Percentiles rank a stretch among this genome's conserved stretches.
phyloP scores from a whole-genome alignment of 2,329 filamentous ascomycete genomes.

The Aspergillus intermedius region DNA sequence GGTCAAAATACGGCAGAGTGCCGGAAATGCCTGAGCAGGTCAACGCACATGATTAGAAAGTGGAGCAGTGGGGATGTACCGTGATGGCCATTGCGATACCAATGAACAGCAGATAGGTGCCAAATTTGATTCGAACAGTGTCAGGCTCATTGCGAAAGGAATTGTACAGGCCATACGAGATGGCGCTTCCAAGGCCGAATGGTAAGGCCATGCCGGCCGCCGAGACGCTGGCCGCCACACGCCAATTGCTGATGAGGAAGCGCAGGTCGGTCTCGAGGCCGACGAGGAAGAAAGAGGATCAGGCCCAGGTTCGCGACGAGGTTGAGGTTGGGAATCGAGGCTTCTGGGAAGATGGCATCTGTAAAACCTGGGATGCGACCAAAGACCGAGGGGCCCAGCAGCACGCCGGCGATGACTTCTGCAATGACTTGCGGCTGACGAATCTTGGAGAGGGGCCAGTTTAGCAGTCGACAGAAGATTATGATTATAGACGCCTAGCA shows the following conservation, averaged over 20 bases:
- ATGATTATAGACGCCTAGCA: constrained; percentile 64
- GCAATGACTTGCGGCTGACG: constrained; percentile 77
- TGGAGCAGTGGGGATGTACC: too few species aligned
- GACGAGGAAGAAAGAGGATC: constrained; percentile 78
- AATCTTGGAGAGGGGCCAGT: constrained; percentile 69
- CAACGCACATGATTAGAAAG: too few species aligned
- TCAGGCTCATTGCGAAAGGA: constrained; percentile 57
- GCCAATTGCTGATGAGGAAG: constrained; percentile 73
- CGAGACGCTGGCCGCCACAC: constrained; percentile 68
- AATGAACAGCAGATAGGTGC: constrained; percentile 68
- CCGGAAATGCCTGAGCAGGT: constrained; percentile 57
- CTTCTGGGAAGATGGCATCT: constrained; percentile 66
- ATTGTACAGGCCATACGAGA: constrained; percentile 74
- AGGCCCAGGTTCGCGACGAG: constrained; percentile 78
- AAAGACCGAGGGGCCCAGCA: constrained; percentile 82
- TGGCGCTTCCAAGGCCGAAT: constrained; percentile 72
- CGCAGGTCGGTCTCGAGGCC: constrained; percentile 80
- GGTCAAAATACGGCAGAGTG: constrained; percentile 86
- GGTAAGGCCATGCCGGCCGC: constrained; percentile 73
- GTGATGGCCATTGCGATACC: constrained; percentile 93
- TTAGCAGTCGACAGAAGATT: constrained; percentile 65
- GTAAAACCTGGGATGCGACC: constrained; percentile 76
- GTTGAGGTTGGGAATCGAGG: constrained; percentile 67
- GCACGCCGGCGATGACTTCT: constrained; percentile 76
- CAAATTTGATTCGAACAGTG: constrained; percentile 54